These are phyloP conservation scores for Asparagopsis taxiformis DNA, from an alignment of 31 red algal genomes.

Conservation along the genomic window DNA sequence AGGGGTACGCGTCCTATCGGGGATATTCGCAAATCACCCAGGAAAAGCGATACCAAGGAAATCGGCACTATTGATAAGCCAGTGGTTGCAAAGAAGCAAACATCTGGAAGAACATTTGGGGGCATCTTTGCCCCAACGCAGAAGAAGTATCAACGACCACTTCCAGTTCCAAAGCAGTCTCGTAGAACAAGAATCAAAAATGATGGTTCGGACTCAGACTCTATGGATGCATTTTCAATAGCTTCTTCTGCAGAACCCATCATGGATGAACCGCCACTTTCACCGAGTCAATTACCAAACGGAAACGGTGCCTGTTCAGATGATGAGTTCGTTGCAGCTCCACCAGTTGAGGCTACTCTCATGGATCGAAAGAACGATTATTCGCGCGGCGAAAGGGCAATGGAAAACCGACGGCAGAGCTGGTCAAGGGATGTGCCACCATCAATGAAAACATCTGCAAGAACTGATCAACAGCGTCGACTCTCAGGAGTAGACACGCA, in stretches of 20 bases:
- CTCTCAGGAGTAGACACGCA: no score
- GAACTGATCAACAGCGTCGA: no score
- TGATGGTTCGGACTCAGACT: conserved; percentile 29
- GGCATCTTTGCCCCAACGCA: conserved; percentile 31
- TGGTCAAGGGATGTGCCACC: no score
- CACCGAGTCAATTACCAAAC: conserved; percentile 44
- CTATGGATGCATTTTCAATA: conserved; percentile 46
- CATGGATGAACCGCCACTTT: conserved; percentile 31
- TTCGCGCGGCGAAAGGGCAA: background rate
- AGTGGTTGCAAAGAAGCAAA: background rate
- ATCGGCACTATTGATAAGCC: background rate
- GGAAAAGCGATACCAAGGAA: background rate
- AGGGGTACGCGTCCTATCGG: no score
- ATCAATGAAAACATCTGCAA: no score
- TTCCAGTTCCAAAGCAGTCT: conserved; percentile 26
- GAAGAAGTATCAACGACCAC: conserved; percentile 19
- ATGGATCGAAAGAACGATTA: conserved; percentile 9
- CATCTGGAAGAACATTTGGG: no score
- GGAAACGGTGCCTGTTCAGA: conserved; percentile 48
- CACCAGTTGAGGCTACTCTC: conserved; percentile 9
- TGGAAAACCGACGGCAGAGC: background rate
- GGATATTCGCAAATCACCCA: no score
- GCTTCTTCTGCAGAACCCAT: conserved; percentile 50
- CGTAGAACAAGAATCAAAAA: conserved; percentile 3
- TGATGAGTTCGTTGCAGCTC: conserved; percentile 46